Percentiles rank a stretch among this genome's conserved stretches.
Evolutionary conservation across 306 rosid genomes (phyloP).

Genomic region (Benincasa hispida): DNA sequence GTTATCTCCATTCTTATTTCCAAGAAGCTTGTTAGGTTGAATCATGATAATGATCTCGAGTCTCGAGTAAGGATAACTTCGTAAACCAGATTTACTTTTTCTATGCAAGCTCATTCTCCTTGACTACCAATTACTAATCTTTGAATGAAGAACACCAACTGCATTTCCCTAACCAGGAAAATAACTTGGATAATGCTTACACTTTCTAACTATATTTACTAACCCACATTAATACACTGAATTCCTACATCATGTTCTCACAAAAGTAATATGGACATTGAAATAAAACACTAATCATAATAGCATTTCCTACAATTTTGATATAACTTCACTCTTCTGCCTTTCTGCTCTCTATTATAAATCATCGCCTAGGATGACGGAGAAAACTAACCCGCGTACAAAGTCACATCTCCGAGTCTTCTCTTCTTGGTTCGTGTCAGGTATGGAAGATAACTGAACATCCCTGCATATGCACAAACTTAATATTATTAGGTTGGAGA

Average conservation of each 20-base stretch:
- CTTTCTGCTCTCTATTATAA: slow-evolving; percentile 19
- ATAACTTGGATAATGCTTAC: slow-evolving; percentile 12
- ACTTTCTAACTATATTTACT: background rate
- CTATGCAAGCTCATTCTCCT: background rate
- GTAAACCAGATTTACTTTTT: too few species aligned
- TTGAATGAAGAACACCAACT: background rate
- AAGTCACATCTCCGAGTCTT: slow-evolving; percentile 38
- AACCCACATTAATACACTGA: background rate
- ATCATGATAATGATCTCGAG: background rate
- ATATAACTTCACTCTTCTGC: background rate
- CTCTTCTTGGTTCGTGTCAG: slow-evolving; percentile 44
- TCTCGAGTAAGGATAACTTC: too few species aligned
- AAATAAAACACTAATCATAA: background rate
- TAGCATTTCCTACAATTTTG: background rate
- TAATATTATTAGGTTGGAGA: background rate
- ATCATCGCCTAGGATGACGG: slow-evolving; percentile 35
- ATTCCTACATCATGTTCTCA: background rate
- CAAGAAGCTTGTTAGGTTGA: background rate
- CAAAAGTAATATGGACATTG: background rate
- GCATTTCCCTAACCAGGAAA: background rate
- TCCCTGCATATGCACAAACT: slow-evolving; percentile 23
- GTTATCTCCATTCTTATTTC: too few species aligned
- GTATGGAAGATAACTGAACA: slow-evolving; percentile 20
- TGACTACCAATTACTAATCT: background rate
- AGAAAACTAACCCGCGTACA: slow-evolving; percentile 43